A percentile compares a stretch with the other conserved stretches of the same genome.
phyloP scores from a whole-genome alignment of 2,329 filamentous ascomycete species.

The Daldinia sp. region DNA sequence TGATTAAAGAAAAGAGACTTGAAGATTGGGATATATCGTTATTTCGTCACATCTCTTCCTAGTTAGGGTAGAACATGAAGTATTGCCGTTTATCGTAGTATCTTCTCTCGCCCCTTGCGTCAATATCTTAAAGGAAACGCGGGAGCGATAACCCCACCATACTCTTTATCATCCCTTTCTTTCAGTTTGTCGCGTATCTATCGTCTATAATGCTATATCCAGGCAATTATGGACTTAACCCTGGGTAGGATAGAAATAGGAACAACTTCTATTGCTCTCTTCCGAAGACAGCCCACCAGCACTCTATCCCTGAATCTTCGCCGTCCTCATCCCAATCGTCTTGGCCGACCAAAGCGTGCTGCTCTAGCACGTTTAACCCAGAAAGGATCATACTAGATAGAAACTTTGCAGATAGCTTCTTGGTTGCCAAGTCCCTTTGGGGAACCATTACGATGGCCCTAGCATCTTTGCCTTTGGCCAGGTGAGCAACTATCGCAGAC shows the following conservation, averaged over 20 bases:
- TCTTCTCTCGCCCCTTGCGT: background rate
- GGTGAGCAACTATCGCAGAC: conserved; percentile 72
- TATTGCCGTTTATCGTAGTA: background rate
- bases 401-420: conserved; percentile 69
- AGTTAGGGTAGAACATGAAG: background rate
- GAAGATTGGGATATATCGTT: background rate
- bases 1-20: background rate
- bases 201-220: background rate
- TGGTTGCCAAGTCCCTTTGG: conserved; percentile 73
- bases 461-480: conserved; percentile 64
- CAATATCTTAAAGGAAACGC: background rate
- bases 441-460: conserved; percentile 84
- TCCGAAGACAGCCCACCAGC: conserved; percentile 74
- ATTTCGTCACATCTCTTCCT: background rate
- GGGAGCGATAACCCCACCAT: background rate
- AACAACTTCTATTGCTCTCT: conserved; percentile 11
- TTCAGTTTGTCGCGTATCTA: background rate
- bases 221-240: background rate
- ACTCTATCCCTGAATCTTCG: conserved; percentile 60
- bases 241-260: background rate
- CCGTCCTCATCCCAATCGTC: conserved; percentile 76
- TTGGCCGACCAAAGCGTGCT: conserved; percentile 70
- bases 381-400: conserved; percentile 64
- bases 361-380: conserved; percentile 61
- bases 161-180: background rate